phyloP scores from a whole-genome alignment of 257 asterid species.

The Solanum phureja region DNA sequence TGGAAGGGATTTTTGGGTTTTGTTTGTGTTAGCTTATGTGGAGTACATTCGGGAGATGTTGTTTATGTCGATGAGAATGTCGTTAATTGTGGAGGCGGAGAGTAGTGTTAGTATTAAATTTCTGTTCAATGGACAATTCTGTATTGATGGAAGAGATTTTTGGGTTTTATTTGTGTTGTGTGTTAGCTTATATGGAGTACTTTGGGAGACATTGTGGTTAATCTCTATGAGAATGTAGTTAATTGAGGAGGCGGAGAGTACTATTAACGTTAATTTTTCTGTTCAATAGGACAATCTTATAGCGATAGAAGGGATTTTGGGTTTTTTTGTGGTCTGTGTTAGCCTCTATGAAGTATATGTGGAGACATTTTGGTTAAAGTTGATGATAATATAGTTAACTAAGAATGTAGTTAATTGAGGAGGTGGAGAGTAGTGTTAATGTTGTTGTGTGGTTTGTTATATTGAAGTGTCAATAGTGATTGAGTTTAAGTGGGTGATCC shows the following conservation, averaged over 20 bases:
- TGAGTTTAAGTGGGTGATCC: background rate
- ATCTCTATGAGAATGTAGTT: background rate
- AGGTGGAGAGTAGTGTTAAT: background rate
- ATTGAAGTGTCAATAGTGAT: background rate
- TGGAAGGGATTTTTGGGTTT: background rate
- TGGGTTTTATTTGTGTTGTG: background rate
- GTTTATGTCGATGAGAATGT: background rate
- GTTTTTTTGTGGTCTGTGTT: background rate
- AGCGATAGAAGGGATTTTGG: background rate
- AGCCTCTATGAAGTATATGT: background rate
- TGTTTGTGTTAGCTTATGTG: background rate
- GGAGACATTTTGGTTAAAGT: background rate
- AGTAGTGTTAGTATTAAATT: background rate
- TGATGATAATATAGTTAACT: background rate
- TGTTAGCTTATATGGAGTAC: background rate
- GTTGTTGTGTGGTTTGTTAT: background rate
- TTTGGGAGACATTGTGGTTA: background rate
- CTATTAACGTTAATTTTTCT: background rate
- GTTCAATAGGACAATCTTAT: background rate
- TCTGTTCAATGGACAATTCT: background rate
- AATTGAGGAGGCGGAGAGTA: background rate
- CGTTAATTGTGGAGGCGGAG: background rate
- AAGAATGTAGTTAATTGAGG: background rate
- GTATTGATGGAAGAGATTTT: background rate
- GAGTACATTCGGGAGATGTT: background rate